These are phyloP conservation scores for Penicillium freii DNA, from an alignment of 2,329 filamentous ascomycete species.

Conservation along the genomic window DNA sequence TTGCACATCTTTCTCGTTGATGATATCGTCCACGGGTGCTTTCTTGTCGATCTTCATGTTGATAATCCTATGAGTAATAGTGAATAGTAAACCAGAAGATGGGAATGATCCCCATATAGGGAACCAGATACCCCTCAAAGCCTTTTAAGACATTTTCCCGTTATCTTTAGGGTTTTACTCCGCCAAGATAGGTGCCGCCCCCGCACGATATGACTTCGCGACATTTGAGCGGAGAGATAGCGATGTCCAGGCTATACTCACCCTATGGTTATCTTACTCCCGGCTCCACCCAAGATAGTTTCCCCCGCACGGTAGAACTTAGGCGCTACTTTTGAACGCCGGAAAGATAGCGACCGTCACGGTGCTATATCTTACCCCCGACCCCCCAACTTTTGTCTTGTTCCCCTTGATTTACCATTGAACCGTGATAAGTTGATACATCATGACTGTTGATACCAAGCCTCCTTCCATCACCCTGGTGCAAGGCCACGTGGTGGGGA, in stretches of 20 bases:
- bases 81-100: not conserved
- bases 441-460: conserved; percentile 2
- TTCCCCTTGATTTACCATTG: not conserved
- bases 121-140: not conserved
- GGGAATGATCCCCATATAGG: not conserved
- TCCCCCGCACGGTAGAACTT: conserved; percentile 20
- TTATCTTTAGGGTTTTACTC: conserved; percentile 10
- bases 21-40: not conserved
- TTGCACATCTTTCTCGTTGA: conserved; percentile 22
- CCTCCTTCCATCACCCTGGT: conserved; percentile 19
- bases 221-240: conserved; percentile 16
- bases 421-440: not conserved
- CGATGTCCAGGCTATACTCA: not conserved
- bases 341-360: conserved; percentile 8
- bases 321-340: conserved; percentile 19
- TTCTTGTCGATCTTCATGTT: conserved; percentile 13
- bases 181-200: conserved; percentile 5
- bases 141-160: not conserved
- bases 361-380: conserved; percentile 5
- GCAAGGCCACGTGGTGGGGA: conserved; percentile 35
- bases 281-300: conserved; percentile 14
- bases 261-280: not conserved
- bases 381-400: conserved; percentile 2
- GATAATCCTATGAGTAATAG: not conserved
- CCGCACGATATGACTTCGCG: conserved; percentile 20